Evolutionary conservation across 2,329 filamentous ascomycete genomes (phyloP).

Genomic region (Laburnicola sp.): DNA sequence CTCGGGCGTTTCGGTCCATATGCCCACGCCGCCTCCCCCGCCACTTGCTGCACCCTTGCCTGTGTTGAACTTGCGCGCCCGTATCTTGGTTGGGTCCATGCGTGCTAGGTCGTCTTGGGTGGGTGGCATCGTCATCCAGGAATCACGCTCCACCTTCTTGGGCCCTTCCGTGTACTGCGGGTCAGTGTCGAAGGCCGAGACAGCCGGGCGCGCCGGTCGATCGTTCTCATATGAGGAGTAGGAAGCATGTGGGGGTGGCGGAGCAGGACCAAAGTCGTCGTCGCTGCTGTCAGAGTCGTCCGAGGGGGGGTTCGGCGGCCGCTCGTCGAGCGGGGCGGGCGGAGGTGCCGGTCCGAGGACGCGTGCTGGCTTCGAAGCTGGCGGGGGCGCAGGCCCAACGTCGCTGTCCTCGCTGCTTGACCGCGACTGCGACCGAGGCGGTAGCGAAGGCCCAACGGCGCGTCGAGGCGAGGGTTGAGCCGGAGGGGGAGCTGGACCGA

Average conservation of each 20-base stretch:
- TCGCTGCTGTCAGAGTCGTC: slow-evolving; percentile 46
- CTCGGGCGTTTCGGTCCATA: slow-evolving; percentile 92
- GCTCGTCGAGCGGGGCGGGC: slow-evolving; percentile 53
- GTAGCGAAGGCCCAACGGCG: slow-evolving; percentile 56
- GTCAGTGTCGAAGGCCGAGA: slow-evolving; percentile 40
- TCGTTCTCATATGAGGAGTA: slow-evolving; percentile 17
- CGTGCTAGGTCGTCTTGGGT: slow-evolving; percentile 57
- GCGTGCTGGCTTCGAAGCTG: slow-evolving; percentile 45
- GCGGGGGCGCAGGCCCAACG: slow-evolving; percentile 47
- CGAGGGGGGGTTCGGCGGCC: slow-evolving; percentile 45
- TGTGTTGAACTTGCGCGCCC: slow-evolving; percentile 80
- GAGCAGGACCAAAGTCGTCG: slow-evolving; percentile 52
- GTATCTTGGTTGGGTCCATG: slow-evolving; percentile 81
- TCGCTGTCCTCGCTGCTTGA: slow-evolving; percentile 34
- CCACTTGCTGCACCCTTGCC: slow-evolving; percentile 60
- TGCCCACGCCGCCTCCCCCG: slow-evolving; percentile 54
- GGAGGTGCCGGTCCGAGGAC: slow-evolving; percentile 59
- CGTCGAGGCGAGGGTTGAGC: slow-evolving; percentile 34
- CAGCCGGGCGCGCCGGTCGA: slow-evolving; percentile 9
- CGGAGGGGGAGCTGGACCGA: slow-evolving; percentile 61
- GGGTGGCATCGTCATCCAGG: slow-evolving; percentile 60
- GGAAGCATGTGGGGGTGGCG: slow-evolving; percentile 40
- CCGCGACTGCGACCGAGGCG: slow-evolving; percentile 46
- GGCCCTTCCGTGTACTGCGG: slow-evolving; percentile 33
- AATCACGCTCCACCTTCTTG: slow-evolving; percentile 69